Base-by-base conservation (phyloP, 1,139 yeast species). In the Hanseniaspora sp. region DNA sequence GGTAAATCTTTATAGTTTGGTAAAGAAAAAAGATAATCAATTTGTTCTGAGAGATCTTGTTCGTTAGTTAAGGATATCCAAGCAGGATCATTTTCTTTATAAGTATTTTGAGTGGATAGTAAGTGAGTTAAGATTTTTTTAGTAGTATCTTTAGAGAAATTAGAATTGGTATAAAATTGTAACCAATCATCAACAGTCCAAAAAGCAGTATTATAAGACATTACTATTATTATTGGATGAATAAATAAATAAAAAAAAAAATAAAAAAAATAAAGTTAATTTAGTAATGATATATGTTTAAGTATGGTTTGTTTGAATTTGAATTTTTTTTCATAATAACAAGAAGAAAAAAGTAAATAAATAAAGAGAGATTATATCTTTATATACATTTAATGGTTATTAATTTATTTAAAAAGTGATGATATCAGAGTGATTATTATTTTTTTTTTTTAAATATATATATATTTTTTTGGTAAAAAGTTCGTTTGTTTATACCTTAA, bases 21-120 rank as follows among this genome's bases (percentile, higher is more conserved):
- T 58, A 77, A 74, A 44, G 86, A 76, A 63, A 83, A 88, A 47
- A 88, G 71, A 51, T 81, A 78, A 52, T 76, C 76, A 92, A 95
- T 87, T 68, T 90, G 97, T 60, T 82, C 85, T 41, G 68, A 63
- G 53, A 90, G 69, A 60, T 78, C 77, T 13, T 79, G 83, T 38
- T 68, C 68, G 4, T 83, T 64, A 4, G 86, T 83, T 39, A 87
- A 67, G 3, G 95, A 78, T 63, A 90, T 88, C 96, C 96, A 90
- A 1, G 95, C 96, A 3, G 95, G 85, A 64, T 87, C 54, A 4
- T 43, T 95, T 40, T 69, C 65, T 15, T 79, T 75, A 1, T 75
- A 70, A 7, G 67, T 56, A 17, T 66, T 57, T 61, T 81, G 84
- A 28, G 76, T 68, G 28, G 65, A 61, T 33, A 85, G 71, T 46